Evolutionary conservation across 495 filamentous ascomycete genomes (phyloP).

Genomic region (Aspergillus homomorphus): DNA sequence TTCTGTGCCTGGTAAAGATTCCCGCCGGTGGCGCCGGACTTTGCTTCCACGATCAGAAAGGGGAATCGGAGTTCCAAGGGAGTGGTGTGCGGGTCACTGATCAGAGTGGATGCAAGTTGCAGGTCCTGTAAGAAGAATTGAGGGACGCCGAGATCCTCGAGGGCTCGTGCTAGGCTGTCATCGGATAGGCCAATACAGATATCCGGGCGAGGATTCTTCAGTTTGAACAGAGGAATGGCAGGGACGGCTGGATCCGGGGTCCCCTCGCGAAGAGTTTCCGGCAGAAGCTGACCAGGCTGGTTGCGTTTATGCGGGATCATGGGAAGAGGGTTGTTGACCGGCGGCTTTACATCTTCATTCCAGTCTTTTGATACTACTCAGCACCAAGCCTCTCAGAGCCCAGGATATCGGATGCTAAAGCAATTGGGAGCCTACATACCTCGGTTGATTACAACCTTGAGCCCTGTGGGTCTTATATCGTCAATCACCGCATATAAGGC

Average conservation of each 20-base stretch:
- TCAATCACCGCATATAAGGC: constrained; percentile 9
- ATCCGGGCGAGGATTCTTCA: constrained; percentile 10
- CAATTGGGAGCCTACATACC: not conserved
- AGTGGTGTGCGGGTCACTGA: constrained; percentile 14
- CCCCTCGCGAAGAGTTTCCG: not conserved
- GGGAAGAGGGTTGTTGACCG: constrained; percentile 9
- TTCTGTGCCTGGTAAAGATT: constrained; percentile 20
- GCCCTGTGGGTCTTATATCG: not conserved
- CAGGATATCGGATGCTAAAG: not conserved
- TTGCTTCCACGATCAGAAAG: constrained; percentile 17
- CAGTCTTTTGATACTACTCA: too few relatives aligned
- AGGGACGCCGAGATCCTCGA: constrained; percentile 8
- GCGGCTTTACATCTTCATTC: constrained; percentile 9
- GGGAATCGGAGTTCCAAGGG: constrained; percentile 10
- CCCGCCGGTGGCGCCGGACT: constrained; percentile 15
- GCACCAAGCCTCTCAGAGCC: not conserved
- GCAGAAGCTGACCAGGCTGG: constrained; percentile 6
- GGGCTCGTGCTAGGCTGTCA: not conserved
- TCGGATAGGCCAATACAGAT: constrained; percentile 16
- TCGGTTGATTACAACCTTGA: constrained; percentile 4
- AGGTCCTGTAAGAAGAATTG: constrained; percentile 9
- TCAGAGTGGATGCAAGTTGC: constrained; percentile 9
- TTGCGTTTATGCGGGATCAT: constrained; percentile 11
- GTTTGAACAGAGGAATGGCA: constrained; percentile 12
- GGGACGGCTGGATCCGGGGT: not conserved